A percentile compares a stretch with the other conserved stretches of the same genome.
Evolutionary conservation across 2,329 filamentous ascomycete species (phyloP).

Genomic region (Celoporthe dispersa): DNA sequence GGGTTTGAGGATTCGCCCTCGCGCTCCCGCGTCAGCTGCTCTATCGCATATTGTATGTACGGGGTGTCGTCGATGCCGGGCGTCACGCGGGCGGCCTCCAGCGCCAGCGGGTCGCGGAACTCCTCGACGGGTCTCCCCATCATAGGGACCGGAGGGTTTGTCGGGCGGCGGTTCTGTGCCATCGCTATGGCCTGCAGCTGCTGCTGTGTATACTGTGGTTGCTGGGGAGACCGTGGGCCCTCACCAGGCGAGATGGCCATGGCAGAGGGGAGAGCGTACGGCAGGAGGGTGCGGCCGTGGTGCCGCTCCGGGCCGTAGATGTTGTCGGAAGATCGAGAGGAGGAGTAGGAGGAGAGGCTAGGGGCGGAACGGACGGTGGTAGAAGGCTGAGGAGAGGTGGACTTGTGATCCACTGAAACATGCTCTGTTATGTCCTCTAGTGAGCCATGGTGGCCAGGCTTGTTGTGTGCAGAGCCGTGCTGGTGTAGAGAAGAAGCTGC

Average conservation of each 20-base stretch:
- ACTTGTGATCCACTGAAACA: constrained; percentile 35
- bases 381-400: constrained; percentile 43
- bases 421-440: constrained; percentile 32
- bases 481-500: constrained; percentile 28
- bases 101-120: constrained; percentile 57
- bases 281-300: constrained; percentile 40
- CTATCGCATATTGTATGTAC: constrained; percentile 87
- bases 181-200: constrained; percentile 30
- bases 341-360: constrained; percentile 44
- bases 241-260: constrained; percentile 33
- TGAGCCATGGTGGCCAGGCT: constrained; percentile 30
- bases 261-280: constrained; percentile 25
- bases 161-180: constrained; percentile 20
- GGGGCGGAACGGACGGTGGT: constrained; percentile 43
- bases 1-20: constrained; percentile 62
- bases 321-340: constrained; percentile 43
- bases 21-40: constrained; percentile 79
- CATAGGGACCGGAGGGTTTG: constrained; percentile 18
- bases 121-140: constrained; percentile 31
- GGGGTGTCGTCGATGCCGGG: constrained; percentile 84
- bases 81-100: constrained; percentile 61
- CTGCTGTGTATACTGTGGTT: constrained; percentile 31
- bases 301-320: constrained; percentile 50
- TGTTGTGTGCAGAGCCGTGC: constrained; percentile 29
- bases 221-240: constrained; percentile 31